These are phyloP conservation scores for Auxenochlorella pyrenoidosa DNA, from an alignment of 139 green algal species.

Conservation along the genomic window DNA sequence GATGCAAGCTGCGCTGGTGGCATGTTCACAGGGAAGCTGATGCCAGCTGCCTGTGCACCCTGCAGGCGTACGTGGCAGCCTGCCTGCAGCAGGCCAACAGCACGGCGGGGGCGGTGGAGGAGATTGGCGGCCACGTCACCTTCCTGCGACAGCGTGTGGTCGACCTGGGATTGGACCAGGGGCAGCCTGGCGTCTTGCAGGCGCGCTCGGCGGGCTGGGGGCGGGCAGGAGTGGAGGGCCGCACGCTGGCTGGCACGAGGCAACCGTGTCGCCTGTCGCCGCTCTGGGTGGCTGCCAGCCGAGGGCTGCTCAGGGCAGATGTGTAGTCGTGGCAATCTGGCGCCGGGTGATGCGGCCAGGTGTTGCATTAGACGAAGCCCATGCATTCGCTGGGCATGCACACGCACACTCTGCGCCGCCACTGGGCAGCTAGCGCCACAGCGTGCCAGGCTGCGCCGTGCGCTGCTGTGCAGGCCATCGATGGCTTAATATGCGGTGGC, in stretches of 20 bases:
- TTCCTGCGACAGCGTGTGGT: background rate
- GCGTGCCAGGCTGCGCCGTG: background rate
- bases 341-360: no score
- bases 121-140: background rate
- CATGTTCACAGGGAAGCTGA: no score
- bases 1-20: background rate
- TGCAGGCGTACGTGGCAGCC: constrained; percentile 16
- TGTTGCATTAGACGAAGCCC: no score
- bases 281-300: no score
- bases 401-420: no score
- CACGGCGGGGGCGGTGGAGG: background rate
- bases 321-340: no score
- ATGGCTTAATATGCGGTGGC: no score
- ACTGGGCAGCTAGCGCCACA: no score
- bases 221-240: background rate
- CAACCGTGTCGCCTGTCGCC: no score
- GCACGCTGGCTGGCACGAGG: no score
- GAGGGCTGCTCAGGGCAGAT: no score
- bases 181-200: background rate
- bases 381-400: no score
- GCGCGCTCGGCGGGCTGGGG: background rate
- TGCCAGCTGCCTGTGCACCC: background rate
- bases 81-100: constrained; percentile 6
- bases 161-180: constrained; percentile 7
- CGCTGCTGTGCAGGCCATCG: background rate